Percentiles rank a stretch among this genome's conserved stretches.
Conservation (phyloP, 1,139 yeast genomes). For the Yamadazyma triangularis region DNA sequence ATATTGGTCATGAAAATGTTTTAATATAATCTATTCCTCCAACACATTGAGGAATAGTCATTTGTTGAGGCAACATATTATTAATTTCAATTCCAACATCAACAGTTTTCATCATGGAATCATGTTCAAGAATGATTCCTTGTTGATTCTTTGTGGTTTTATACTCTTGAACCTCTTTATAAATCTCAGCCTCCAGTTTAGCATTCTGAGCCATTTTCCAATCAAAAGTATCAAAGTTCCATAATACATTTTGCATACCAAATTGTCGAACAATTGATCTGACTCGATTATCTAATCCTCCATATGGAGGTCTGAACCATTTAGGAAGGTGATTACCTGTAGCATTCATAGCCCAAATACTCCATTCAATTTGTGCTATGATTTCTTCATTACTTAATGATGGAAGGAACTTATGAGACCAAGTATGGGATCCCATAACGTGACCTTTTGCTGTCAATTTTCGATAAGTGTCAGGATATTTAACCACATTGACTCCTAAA, state of each 20-base stretch:
- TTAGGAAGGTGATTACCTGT: conserved; percentile 85
- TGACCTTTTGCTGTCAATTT: conserved; percentile 61
- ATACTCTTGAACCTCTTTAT: conserved; percentile 54
- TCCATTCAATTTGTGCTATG: conserved; percentile 90
- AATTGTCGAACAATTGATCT: conserved; percentile 76
- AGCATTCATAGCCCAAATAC: conserved; percentile 97
- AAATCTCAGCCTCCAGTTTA: conserved; percentile 48
- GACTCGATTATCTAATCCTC: conserved; percentile 85
- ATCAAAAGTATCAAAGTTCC: conserved; percentile 92
- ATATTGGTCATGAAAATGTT: conserved; percentile 12
- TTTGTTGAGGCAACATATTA: conserved; percentile 44
- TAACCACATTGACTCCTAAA: conserved; percentile 74
- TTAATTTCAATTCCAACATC: conserved; percentile 59
- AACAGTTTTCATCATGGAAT: conserved; percentile 64
- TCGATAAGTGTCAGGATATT: conserved; percentile 69
- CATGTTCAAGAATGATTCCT: conserved; percentile 85
- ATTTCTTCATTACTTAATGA: conserved; percentile 70
- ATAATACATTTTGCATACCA: conserved; percentile 81
- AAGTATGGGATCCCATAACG: conserved; percentile 82
- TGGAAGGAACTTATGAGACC: conserved; percentile 89
- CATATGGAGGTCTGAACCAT: conserved; percentile 96
- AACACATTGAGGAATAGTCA: conserved; percentile 83
- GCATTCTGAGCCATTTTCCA: conserved; percentile 60
- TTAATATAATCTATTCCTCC: conserved; percentile 53
- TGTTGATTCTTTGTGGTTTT: conserved; percentile 42